phyloP scores from a whole-genome alignment of 352 stramenopile genomes.

The Phytophthora sp. region DNA sequence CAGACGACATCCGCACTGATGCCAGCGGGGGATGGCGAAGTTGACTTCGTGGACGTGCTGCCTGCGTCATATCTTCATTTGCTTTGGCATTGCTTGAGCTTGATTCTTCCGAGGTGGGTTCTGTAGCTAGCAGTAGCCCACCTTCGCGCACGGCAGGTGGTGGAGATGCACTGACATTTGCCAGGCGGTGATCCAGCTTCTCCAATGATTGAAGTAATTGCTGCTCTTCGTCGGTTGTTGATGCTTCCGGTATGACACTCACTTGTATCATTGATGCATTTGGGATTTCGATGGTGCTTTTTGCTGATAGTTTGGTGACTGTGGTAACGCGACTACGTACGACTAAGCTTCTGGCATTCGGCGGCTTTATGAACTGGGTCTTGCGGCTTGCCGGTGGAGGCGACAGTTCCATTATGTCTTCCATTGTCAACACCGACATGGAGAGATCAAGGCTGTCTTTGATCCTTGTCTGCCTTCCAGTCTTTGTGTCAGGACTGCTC shows the following conservation, averaged over 20 bases:
- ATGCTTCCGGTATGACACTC: too few relatives aligned
- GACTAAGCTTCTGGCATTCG: too few relatives aligned
- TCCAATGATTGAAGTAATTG: slow-evolving; percentile 61
- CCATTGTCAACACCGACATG: slow-evolving; percentile 53
- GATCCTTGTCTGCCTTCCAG: slow-evolving; percentile 20
- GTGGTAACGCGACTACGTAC: too few relatives aligned
- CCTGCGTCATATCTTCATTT: too few relatives aligned
- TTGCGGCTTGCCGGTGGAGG: background rate
- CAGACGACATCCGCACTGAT: slow-evolving; percentile 39
- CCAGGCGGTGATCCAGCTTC: slow-evolving; percentile 52
- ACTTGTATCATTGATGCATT: slow-evolving; percentile 28
- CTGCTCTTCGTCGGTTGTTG: slow-evolving; percentile 46
- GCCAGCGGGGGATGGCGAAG: slow-evolving; percentile 40
- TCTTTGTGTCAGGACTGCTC: slow-evolving; percentile 8
- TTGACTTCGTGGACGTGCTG: slow-evolving; percentile 26
- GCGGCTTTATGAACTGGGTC: too few relatives aligned
- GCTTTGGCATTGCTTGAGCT: background rate
- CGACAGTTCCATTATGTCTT: background rate
- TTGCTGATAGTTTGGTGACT: too few relatives aligned
- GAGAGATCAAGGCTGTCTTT: slow-evolving; percentile 70
- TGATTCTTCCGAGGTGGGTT: background rate
- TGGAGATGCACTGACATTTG: slow-evolving; percentile 8
- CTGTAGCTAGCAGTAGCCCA: too few relatives aligned
- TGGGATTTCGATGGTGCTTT: background rate
- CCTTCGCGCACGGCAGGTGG: background rate